Conservation (phyloP, 192 early-diverging fungal species). For the Coemansia sp. region DNA sequence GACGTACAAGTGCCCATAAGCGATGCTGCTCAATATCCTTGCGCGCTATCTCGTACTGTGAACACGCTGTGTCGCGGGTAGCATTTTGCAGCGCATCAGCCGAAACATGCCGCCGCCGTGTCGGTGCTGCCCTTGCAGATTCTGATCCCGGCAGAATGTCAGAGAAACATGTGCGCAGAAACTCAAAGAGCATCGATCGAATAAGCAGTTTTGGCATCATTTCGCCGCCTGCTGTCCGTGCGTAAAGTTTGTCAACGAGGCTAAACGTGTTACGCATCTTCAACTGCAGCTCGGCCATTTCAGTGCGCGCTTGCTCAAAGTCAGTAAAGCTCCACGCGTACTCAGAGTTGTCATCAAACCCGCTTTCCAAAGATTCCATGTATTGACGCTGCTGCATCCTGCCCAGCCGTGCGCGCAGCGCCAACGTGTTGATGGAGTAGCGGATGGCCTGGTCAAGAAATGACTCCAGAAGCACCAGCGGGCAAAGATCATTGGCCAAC, state of each 20-base stretch:
- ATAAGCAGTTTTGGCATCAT: constrained; percentile 20
- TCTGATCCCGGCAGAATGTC: constrained; percentile 13
- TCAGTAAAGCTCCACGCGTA: not conserved
- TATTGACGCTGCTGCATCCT: constrained; percentile 14
- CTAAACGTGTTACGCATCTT: constrained; percentile 16
- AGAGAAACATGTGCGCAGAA: constrained; percentile 28
- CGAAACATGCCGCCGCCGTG: constrained; percentile 7
- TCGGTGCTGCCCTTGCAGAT: not conserved
- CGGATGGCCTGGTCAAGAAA: constrained; percentile 40
- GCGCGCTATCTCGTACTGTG: constrained; percentile 1
- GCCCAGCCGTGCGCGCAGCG: constrained; percentile 26
- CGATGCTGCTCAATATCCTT: not conserved
- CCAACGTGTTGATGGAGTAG: constrained; percentile 20
- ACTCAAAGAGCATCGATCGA: constrained; percentile 22
- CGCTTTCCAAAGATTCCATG: not conserved
- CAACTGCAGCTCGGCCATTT: constrained; percentile 21
- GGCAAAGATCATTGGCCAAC: constrained; percentile 13
- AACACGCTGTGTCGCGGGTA: not conserved
- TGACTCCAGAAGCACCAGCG: constrained; percentile 41
- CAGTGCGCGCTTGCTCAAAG: constrained; percentile 13
- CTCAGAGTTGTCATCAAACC: not conserved
- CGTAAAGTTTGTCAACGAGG: constrained; percentile 26
- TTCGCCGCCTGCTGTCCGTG: constrained; percentile 18
- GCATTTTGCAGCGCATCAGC: constrained; percentile 4
- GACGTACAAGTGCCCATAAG: constrained; percentile 42